These are phyloP conservation scores for Dispira simplex DNA, from an alignment of 192 early-diverging fungal species.

Conservation along the genomic window DNA sequence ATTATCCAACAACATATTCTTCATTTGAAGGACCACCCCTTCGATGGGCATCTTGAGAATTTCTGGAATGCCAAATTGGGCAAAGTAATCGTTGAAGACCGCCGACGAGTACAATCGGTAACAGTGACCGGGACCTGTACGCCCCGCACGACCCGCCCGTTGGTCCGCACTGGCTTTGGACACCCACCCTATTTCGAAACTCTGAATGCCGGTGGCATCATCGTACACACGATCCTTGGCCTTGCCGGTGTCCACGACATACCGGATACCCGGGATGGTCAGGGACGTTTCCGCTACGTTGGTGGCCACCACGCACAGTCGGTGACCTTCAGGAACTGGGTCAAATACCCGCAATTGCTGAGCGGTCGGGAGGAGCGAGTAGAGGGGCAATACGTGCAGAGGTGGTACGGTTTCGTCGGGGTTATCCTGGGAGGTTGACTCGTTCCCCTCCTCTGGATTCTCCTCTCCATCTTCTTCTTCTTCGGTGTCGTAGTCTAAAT, in stretches of 20 bases:
- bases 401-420: constrained; percentile 19
- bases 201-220: constrained; percentile 72
- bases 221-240: constrained; percentile 83
- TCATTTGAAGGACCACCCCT: constrained; percentile 95
- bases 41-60: constrained; percentile 91
- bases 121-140: constrained; percentile 92
- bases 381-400: constrained; percentile 93
- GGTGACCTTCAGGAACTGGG: constrained; percentile 66
- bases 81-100: constrained; percentile 84
- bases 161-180: constrained; percentile 89
- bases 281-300: constrained; percentile 99
- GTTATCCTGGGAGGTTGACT: constrained; percentile 13
- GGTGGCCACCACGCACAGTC: constrained; percentile 90
- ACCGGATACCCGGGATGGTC: constrained; percentile 88
- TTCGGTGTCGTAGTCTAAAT: constrained; percentile 52
- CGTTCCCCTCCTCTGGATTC: constrained; percentile 19
- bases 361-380: constrained; percentile 81
- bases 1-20: constrained; percentile 90
- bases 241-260: constrained; percentile 92
- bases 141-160: constrained; percentile 91
- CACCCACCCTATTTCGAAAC: constrained; percentile 83
- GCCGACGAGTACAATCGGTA: constrained; percentile 89
- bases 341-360: constrained; percentile 90
- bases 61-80: constrained; percentile 73
- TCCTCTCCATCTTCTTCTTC: constrained; percentile 37